These are phyloP conservation scores for Alternaria sp. DNA, from an alignment of 2,329 filamentous ascomycete genomes.

Conservation along the genomic window DNA sequence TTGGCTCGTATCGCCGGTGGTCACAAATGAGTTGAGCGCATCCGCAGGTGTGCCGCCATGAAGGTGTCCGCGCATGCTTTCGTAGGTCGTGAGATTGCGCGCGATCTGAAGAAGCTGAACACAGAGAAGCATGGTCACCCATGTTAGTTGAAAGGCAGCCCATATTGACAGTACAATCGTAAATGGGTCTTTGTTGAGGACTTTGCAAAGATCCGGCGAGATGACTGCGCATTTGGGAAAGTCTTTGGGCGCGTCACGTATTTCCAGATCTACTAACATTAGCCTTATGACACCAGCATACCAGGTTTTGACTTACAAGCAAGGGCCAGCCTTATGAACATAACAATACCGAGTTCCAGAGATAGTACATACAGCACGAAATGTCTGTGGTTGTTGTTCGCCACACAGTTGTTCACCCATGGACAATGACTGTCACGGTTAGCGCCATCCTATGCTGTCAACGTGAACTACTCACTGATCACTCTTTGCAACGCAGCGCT, in stretches of 20 bases:
- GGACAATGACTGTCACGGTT: conserved; percentile 79
- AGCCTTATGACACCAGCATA: conserved; percentile 16
- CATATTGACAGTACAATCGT: conserved; percentile 82
- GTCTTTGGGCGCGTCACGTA: conserved; percentile 60
- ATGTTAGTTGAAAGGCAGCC: conserved; percentile 84
- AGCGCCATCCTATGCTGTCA: conserved; percentile 14
- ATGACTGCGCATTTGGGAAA: conserved; percentile 73
- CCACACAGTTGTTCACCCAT: conserved; percentile 97
- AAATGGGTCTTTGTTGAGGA: conserved; percentile 83
- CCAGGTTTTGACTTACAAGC: conserved; percentile 64
- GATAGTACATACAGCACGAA: conserved; percentile 90
- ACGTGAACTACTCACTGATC: conserved; percentile 76
- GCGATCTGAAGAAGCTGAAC: conserved; percentile 94
- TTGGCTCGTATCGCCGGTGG: conserved; percentile 70
- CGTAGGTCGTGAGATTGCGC: conserved; percentile 92
- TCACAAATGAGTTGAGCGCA: conserved; percentile 76
- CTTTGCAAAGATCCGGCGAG: conserved; percentile 75
- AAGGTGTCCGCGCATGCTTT: conserved; percentile 88
- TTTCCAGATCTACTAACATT: conserved; percentile 67
- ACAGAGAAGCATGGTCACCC: conserved; percentile 96
- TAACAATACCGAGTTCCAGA: conserved; percentile 76
- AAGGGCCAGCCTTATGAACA: conserved; percentile 76
- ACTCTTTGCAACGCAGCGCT: conserved; percentile 92
- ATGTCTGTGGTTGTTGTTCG: conserved; percentile 93
- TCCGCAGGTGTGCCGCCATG: conserved; percentile 64